Percentiles rank a stretch among this genome's conserved stretches.
phyloP scores from a whole-genome alignment of 805 yeast species.

The Lipomyces kockii region DNA sequence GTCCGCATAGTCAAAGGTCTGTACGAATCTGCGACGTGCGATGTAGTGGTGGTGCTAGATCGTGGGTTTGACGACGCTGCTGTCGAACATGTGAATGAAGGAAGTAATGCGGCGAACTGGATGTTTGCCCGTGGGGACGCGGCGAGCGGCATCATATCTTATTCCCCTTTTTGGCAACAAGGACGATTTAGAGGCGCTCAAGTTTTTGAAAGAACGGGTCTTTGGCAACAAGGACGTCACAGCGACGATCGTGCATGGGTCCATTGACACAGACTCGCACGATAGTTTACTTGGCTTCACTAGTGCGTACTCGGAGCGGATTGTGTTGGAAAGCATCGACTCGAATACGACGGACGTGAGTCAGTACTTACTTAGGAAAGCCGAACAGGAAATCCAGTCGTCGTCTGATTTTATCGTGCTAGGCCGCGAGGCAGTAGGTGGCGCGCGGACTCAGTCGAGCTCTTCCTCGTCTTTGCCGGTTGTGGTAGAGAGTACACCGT shows the following conservation, averaged over 20 bases:
- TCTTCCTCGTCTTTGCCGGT: background rate
- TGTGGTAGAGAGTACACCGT: background rate
- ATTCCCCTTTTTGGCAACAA: conserved; percentile 32
- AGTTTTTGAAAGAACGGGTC: conserved; percentile 32
- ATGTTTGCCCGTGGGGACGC: background rate
- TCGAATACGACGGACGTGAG: background rate
- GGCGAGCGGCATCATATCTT: conserved; percentile 19
- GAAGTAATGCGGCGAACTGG: background rate
- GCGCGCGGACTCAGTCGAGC: background rate
- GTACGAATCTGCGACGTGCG: conserved; percentile 17
- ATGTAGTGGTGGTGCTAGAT: conserved; percentile 11
- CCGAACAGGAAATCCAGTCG: background rate
- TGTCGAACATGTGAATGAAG: background rate
- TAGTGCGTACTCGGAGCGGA: background rate
- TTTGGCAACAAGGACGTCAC: conserved; percentile 19
- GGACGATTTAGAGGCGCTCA: conserved; percentile 31
- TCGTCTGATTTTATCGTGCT: background rate
- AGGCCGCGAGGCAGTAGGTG: background rate
- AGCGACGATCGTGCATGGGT: conserved; percentile 21
- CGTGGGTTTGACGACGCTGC: conserved; percentile 10
- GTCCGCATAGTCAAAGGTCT: conserved; percentile 32
- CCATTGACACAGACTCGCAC: background rate
- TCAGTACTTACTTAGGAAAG: background rate
- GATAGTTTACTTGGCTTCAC: background rate
- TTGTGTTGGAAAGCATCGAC: background rate